Conservation (phyloP, 306 rosid genomes). For the Lathyrus tuberosus region DNA sequence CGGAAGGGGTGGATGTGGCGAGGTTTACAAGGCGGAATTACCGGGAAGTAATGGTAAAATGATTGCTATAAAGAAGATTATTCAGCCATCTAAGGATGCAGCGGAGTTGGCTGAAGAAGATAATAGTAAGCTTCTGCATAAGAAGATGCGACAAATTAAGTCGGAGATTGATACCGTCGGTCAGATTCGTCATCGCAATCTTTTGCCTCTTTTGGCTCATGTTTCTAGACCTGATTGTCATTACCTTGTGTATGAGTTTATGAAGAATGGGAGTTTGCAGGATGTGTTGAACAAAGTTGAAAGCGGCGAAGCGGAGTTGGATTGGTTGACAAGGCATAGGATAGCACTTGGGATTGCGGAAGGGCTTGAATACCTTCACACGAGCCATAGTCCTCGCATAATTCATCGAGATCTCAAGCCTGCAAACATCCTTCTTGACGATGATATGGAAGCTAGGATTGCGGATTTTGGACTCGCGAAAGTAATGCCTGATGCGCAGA, state of each 20-base stretch:
- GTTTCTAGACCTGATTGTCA: constrained; percentile 78
- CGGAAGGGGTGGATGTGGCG: constrained; percentile 83
- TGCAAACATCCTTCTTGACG: constrained; percentile 79
- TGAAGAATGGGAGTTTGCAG: constrained; percentile 92
- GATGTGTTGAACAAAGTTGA: constrained; percentile 48
- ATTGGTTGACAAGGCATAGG: constrained; percentile 69
- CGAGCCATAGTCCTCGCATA: constrained; percentile 63
- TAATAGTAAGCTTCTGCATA: constrained; percentile 62
- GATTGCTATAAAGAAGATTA: constrained; percentile 80
- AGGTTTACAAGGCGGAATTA: constrained; percentile 74
- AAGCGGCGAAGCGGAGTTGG: constrained; percentile 51
- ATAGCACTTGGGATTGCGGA: constrained; percentile 74
- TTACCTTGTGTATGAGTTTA: constrained; percentile 81
- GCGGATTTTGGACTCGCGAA: constrained; percentile 97
- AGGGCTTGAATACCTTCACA: constrained; percentile 91
- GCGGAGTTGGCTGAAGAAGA: constrained; percentile 69
- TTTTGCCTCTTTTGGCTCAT: constrained; percentile 80
- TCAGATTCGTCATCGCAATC: constrained; percentile 82
- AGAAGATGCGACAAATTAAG: constrained; percentile 81
- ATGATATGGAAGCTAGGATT: constrained; percentile 86
- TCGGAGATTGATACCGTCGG: constrained; percentile 91
- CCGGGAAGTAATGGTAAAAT: constrained; percentile 70
- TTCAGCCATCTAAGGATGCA: constrained; percentile 72
- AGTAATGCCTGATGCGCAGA: constrained; percentile 71
- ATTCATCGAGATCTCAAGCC: constrained; percentile 91